Conservation (phyloP, 2,329 filamentous ascomycete genomes). For the Byssothecium circinans region DNA sequence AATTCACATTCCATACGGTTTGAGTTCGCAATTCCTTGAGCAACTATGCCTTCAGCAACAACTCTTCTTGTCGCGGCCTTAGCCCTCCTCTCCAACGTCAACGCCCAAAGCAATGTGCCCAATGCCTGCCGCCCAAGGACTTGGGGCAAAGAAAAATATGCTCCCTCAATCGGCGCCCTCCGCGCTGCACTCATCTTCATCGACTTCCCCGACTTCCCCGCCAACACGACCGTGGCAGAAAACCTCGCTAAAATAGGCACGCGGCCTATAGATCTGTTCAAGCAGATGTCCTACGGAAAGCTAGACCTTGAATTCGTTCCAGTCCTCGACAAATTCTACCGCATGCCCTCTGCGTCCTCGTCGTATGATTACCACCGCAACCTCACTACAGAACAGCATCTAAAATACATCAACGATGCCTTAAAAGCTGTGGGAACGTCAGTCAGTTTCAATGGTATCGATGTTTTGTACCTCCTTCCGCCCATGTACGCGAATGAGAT, state of each 20-base stretch:
- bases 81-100: too few species aligned
- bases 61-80: too few species aligned
- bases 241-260: conserved; percentile 1
- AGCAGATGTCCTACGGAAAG: conserved; percentile 15
- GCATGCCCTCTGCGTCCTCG: conserved; percentile 8
- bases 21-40: too few species aligned
- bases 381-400: conserved; percentile 8
- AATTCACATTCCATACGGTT: too few species aligned
- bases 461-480: conserved; percentile 17
- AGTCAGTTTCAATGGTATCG: conserved; percentile 5
- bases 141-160: too few species aligned
- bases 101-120: too few species aligned
- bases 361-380: conserved; percentile 7
- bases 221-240: conserved; percentile 3
- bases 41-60: too few species aligned
- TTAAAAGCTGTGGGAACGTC: conserved; percentile 8
- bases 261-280: conserved; percentile 8
- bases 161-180: conserved; percentile 7
- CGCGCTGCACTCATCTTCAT: conserved; percentile 13
- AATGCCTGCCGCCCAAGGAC: too few species aligned
- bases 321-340: conserved; percentile 10
- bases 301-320: conserved; percentile 11
- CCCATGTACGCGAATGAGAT: conserved; percentile 8
- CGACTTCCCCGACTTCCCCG: conserved; percentile 11
- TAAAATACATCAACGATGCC: conserved; percentile 15